A percentile compares a stretch with the other conserved stretches of the same genome.
Evolutionary conservation across 148 eudicot genomes (phyloP).

Genomic region (Hydrangea macrophylla): DNA sequence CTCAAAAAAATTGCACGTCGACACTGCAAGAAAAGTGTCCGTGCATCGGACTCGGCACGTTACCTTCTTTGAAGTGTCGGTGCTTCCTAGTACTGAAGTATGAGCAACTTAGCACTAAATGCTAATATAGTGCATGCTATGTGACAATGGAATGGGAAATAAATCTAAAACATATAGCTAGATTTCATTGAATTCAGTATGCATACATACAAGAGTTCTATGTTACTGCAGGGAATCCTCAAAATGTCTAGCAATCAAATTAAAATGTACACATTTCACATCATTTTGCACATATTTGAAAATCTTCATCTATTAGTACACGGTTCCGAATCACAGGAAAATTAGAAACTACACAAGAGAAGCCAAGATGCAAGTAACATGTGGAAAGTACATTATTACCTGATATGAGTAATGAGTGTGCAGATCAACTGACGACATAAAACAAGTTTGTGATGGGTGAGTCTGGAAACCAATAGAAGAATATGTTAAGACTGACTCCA

Average conservation of each 20-base stretch:
- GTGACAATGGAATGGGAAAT: too few species aligned
- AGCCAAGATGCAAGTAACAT: background rate
- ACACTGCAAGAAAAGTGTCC: too few species aligned
- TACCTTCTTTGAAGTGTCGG: too few species aligned
- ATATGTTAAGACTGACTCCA: slow-evolving; percentile 8
- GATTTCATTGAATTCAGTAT: too few species aligned
- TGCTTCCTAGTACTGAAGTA: too few species aligned
- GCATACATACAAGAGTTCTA: background rate
- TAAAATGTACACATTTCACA: background rate
- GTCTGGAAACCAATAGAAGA: slow-evolving; percentile 55
- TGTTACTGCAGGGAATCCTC: background rate
- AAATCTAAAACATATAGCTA: too few species aligned
- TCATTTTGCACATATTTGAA: background rate
- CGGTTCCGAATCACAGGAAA: slow-evolving; percentile 1
- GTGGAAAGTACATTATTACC: slow-evolving; percentile 36
- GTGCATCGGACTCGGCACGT: too few species aligned
- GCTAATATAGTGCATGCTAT: too few species aligned
- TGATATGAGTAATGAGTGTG: slow-evolving; percentile 99
- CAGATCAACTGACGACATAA: slow-evolving; percentile 99
- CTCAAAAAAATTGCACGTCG: too few species aligned
- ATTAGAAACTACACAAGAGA: background rate
- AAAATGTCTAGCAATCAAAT: background rate
- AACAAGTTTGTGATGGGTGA: slow-evolving; percentile 98
- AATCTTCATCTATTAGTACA: background rate
- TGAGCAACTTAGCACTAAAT: too few species aligned